These are phyloP conservation scores for Rhizopogon vulgaris DNA, from an alignment of 768 basidiomycete species.

Conservation along the genomic window DNA sequence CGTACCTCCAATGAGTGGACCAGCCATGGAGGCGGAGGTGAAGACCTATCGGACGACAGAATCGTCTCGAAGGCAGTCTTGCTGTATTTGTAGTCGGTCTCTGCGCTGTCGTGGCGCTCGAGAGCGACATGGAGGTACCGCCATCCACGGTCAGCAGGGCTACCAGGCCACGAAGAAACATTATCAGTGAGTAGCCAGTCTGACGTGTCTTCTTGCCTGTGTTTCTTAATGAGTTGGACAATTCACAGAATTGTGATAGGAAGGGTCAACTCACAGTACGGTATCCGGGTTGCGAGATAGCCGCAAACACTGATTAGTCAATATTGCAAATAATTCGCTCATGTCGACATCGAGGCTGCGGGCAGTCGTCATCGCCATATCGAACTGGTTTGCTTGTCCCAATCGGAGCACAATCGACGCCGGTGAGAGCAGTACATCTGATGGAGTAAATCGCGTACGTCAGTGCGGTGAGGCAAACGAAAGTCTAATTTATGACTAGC, in stretches of 20 bases:
- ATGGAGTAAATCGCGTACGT: conserved; percentile 14
- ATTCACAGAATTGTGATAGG: not conserved
- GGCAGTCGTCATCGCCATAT: conserved; percentile 72
- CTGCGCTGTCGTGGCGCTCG: conserved; percentile 65
- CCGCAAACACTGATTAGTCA: conserved; percentile 75
- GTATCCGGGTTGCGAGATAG: conserved; percentile 59
- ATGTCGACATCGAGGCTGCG: conserved; percentile 77
- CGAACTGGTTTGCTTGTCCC: conserved; percentile 74
- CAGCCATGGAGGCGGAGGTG: conserved; percentile 78
- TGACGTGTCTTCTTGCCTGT: conserved; percentile 63
- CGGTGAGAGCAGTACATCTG: conserved; percentile 51
- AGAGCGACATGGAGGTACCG: conserved; percentile 79
- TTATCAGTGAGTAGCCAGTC: conserved; percentile 84
- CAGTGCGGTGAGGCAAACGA: not conserved
- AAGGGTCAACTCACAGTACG: conserved; percentile 41
- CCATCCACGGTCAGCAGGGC: conserved; percentile 77
- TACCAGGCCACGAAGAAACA: conserved; percentile 78
- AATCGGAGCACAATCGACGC: conserved; percentile 70
- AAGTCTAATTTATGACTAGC: conserved; percentile 35
- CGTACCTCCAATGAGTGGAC: conserved; percentile 65
- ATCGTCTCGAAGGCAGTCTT: conserved; percentile 76
- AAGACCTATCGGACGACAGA: conserved; percentile 53
- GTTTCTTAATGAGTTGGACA: conserved; percentile 5
- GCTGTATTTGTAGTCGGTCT: conserved; percentile 70
- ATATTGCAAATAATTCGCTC: conserved; percentile 73